Conservation (phyloP, 768 basidiomycete genomes). For the Tremella yokohamensis region DNA sequence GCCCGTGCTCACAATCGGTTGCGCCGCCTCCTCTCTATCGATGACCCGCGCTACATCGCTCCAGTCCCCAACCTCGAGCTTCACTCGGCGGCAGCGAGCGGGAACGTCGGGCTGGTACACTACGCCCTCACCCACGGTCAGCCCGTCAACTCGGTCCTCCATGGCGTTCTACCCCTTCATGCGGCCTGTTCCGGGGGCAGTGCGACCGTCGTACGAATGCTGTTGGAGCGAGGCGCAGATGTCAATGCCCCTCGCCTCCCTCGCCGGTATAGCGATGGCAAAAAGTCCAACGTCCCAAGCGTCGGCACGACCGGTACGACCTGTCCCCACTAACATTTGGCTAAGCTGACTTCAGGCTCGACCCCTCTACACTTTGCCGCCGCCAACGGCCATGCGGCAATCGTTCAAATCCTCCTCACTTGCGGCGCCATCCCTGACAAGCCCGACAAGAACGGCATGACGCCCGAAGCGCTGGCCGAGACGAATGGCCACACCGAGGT, state of each 20-base stretch:
- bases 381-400: constrained; percentile 80
- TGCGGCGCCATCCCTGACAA: constrained; percentile 77
- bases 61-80: constrained; percentile 54
- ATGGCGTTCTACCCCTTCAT: constrained; percentile 94
- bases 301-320: constrained; percentile 50
- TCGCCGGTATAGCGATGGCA: constrained; percentile 53
- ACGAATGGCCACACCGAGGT: constrained; percentile 76
- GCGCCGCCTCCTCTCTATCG: constrained; percentile 4
- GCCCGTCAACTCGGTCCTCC: constrained; percentile 90
- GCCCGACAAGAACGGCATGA: constrained; percentile 85
- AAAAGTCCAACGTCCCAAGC: constrained; percentile 44
- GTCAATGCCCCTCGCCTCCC: constrained; percentile 82
- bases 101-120: constrained; percentile 64
- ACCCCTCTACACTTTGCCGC: constrained; percentile 97
- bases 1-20: constrained; percentile 9
- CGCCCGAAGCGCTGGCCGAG: constrained; percentile 76
- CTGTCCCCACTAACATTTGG: background rate
- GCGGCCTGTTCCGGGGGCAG: constrained; percentile 89
- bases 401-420: constrained; percentile 74
- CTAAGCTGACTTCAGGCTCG: constrained; percentile 57
- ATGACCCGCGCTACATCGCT: constrained; percentile 7
- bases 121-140: constrained; percentile 84
- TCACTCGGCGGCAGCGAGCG: constrained; percentile 57
- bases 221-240: constrained; percentile 94
- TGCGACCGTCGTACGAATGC: constrained; percentile 76